Base-by-base conservation (phyloP, 2,329 filamentous ascomycete genomes). In the Cytospora schulzeri region DNA sequence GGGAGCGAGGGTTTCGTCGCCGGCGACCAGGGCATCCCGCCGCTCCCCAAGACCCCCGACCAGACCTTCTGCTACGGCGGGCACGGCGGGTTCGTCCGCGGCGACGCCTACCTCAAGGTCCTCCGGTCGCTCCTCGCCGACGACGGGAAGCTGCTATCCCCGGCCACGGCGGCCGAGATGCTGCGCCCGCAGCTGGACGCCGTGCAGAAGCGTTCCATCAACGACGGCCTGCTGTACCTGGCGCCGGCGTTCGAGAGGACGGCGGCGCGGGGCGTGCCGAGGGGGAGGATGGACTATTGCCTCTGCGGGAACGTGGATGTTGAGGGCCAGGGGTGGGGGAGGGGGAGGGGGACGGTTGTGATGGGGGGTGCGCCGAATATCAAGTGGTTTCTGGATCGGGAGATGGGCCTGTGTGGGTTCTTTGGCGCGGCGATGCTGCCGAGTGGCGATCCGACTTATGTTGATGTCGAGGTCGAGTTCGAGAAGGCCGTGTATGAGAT, bases 331-430 rank as follows among this genome's bases (percentile, higher is more conserved):
- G 73, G 79, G 1, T 77, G 77, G 4, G 80, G 79, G 75, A 80
- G 80, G 53, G 78, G 79, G 4, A 73, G 76, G 41, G 66, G 71
- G 1, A 82, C 80, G 0, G 69, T 82, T 62, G 76, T 74, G 3
- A 82, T 80, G 80, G 80, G 78, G 9, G 81, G 81, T 2, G 79
- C 80, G 0, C 45, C 78, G 67, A 81, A 79, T 0, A 68, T 81
- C 26, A 57, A 75, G 2, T 84, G 81, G 81, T 83, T 83, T 24
- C 74, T 83, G 60, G 81, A 83, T 68, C 78, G 79, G 1, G 77
- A 78, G 72, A 81, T 80, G 66, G 75, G 76, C 17, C 65, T 83
- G 5, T 81, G 78, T 57, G 79, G 77, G 17, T 60, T 81, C 35
- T 58, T 62, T n/a, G 60, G 60, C 4, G 64, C 64, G 24, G 60